phyloP scores from a whole-genome alignment of 2,329 filamentous ascomycete genomes.

The Ophiostoma australiae region DNA sequence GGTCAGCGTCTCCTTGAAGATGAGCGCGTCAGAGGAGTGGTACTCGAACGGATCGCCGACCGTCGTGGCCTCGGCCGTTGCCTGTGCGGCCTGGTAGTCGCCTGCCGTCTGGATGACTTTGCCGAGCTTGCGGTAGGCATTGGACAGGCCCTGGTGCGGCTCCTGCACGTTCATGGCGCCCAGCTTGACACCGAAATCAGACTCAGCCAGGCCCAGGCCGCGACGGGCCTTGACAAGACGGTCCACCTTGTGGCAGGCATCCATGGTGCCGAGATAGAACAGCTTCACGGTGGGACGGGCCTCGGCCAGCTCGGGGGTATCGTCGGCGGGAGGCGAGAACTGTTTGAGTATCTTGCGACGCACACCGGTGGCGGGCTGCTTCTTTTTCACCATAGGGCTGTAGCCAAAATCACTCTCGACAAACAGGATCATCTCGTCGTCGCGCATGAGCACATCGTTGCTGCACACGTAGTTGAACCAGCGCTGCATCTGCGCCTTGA shows the following conservation, averaged over 20 bases:
- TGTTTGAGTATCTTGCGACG: conserved; percentile 95
- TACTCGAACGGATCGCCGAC: conserved; percentile 91
- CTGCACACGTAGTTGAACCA: conserved; percentile 93
- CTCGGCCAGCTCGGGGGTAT: conserved; percentile 88
- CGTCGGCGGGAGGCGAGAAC: conserved; percentile 93
- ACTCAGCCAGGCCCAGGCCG: conserved; percentile 85
- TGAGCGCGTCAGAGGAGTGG: conserved; percentile 91
- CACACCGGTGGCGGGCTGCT: conserved; percentile 94
- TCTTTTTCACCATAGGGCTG: conserved; percentile 89
- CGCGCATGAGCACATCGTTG: conserved; percentile 87
- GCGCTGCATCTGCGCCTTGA: conserved; percentile 84
- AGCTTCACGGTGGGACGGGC: conserved; percentile 88
- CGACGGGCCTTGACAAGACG: conserved; percentile 85
- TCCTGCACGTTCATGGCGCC: conserved; percentile 84
- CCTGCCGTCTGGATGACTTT: conserved; percentile 90
- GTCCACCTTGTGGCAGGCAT: conserved; percentile 94
- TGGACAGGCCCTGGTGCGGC: conserved; percentile 77
- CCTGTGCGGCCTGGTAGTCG: conserved; percentile 93
- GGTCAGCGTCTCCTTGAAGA: conserved; percentile 95
- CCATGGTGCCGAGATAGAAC: conserved; percentile 94
- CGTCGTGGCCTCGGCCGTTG: conserved; percentile 91
- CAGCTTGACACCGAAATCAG: conserved; percentile 88
- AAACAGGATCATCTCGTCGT: conserved; percentile 96
- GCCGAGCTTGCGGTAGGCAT: conserved; percentile 91
- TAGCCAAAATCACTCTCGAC: conserved; percentile 99